Base-by-base conservation (phyloP, 768 basidiomycete genomes). In the Paxillus ammoniavirescens region DNA sequence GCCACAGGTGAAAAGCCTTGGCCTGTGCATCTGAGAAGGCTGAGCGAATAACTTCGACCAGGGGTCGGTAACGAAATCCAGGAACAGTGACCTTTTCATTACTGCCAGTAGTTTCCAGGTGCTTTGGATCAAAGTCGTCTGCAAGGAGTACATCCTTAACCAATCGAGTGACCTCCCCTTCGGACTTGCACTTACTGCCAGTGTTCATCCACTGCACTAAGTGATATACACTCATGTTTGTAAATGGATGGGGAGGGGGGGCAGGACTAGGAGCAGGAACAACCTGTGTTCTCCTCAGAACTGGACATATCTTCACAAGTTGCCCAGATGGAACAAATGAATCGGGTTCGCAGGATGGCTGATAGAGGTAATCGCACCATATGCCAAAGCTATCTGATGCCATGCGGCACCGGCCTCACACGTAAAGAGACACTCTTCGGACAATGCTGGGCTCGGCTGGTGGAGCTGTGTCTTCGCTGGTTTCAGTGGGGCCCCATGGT, bases 1-100 rank as follows among this genome's bases (percentile, higher is more conserved):
- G 67, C 0, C 46, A 52, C 10, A 63, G 54, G 49, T 69, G 65
- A 35, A 69, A 65, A 10, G 17, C 13, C 23, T 55, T 61, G 0
- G 58, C 15, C 0, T 23, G 12, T 0, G 30, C 28, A 2, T 62
- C 54, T 0, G 47, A 4, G 14, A 63, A 59, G 4, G 53, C 59
- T 0, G 54, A 41, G 1, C 47, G 17, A 2, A 68, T 54, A 0
- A 63, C 56, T 0, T 44, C 51, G 2, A 57, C 41, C 1, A 68
- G 40, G 0, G 60, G 57, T 6, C 59, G 40, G 31, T 53, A 63
- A 21, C 37, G 48, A 15, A 69, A 47, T 5, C 60, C 61, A 0
- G 52, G 18, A 58, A 61, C 1, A 13, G 37, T 14, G 15, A n/a
- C n/a, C n/a, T n/a, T n/a, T n/a, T n/a, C 9, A 5, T 36, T 31